Evolutionary conservation across 2,329 filamentous ascomycete species (phyloP).

Genomic region (Cladophialophora exuberans): DNA sequence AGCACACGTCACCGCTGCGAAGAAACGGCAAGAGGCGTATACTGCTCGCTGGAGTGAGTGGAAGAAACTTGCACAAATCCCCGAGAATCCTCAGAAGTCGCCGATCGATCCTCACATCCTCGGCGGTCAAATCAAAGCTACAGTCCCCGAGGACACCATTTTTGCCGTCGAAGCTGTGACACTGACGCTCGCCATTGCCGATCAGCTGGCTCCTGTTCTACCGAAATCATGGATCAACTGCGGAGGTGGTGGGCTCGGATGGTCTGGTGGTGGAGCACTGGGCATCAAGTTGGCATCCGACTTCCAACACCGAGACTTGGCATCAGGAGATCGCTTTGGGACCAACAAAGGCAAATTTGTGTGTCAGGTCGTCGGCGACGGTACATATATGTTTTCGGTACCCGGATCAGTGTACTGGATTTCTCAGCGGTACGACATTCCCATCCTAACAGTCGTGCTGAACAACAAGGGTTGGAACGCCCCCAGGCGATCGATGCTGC

Average conservation of each 20-base stretch:
- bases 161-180: slow-evolving; percentile 81
- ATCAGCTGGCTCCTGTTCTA: slow-evolving; percentile 69
- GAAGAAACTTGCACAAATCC: slow-evolving; percentile 56
- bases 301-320: slow-evolving; percentile 48
- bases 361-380: slow-evolving; percentile 68
- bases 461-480: slow-evolving; percentile 76
- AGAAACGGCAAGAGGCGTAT: slow-evolving; percentile 57
- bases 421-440: slow-evolving; percentile 66
- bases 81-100: slow-evolving; percentile 60
- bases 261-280: slow-evolving; percentile 75
- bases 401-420: slow-evolving; percentile 72
- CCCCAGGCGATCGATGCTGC: slow-evolving; percentile 61
- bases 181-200: slow-evolving; percentile 66
- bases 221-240: slow-evolving; percentile 81
- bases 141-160: slow-evolving; percentile 67
- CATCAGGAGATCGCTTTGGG: slow-evolving; percentile 12
- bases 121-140: slow-evolving; percentile 58
- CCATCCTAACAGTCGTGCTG: slow-evolving; percentile 67
- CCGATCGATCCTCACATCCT: slow-evolving; percentile 63
- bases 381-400: slow-evolving; percentile 68
- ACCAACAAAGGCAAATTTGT: slow-evolving; percentile 61
- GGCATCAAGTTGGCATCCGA: slow-evolving; percentile 75
- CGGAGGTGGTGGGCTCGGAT: slow-evolving; percentile 77
- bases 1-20: slow-evolving; percentile 38
- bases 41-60: slow-evolving; percentile 64